phyloP scores from a whole-genome alignment of 2,329 filamentous ascomycete species.

The Stemphylium lycopersici region DNA sequence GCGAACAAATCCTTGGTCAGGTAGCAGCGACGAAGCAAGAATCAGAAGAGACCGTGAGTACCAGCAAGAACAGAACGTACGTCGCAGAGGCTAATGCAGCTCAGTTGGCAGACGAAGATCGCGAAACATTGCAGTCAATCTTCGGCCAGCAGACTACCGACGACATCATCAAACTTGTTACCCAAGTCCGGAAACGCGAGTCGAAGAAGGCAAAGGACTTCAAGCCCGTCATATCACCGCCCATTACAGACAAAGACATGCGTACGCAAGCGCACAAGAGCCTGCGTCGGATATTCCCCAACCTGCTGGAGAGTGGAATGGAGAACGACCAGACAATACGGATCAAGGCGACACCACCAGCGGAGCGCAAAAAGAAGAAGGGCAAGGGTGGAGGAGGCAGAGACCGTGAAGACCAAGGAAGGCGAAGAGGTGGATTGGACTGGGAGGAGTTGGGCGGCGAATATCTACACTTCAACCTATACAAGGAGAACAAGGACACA shows the following conservation, averaged over 20 bases:
- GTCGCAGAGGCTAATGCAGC: conserved; percentile 11
- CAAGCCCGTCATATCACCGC: conserved; percentile 58
- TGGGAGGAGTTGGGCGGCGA: conserved; percentile 76
- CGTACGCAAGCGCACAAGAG: conserved; percentile 69
- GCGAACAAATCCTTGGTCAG: neutral
- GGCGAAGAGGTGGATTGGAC: conserved; percentile 48
- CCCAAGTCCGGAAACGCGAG: conserved; percentile 60
- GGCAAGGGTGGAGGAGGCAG: conserved; percentile 26
- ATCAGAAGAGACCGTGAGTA: conserved; percentile 24
- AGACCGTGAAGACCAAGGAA: conserved; percentile 30
- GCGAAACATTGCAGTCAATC: conserved; percentile 47
- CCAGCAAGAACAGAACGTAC: neutral
- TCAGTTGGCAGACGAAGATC: conserved; percentile 49
- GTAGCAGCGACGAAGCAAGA: conserved; percentile 13
- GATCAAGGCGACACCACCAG: conserved; percentile 57
- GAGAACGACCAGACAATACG: conserved; percentile 70
- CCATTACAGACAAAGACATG: conserved; percentile 65
- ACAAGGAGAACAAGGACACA: conserved; percentile 97
- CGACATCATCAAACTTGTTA: conserved; percentile 62
- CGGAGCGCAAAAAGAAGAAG: conserved; percentile 44
- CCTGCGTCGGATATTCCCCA: conserved; percentile 80
- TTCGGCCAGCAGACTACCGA: conserved; percentile 60
- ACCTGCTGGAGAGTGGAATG: conserved; percentile 77
- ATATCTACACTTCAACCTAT: conserved; percentile 87
- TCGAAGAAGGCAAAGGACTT: conserved; percentile 63